Evolutionary conservation across 2,329 filamentous ascomycete species (phyloP), one percentile per base, ranked within the genome.

Genomic region (Fusarium mangiferae): DNA sequence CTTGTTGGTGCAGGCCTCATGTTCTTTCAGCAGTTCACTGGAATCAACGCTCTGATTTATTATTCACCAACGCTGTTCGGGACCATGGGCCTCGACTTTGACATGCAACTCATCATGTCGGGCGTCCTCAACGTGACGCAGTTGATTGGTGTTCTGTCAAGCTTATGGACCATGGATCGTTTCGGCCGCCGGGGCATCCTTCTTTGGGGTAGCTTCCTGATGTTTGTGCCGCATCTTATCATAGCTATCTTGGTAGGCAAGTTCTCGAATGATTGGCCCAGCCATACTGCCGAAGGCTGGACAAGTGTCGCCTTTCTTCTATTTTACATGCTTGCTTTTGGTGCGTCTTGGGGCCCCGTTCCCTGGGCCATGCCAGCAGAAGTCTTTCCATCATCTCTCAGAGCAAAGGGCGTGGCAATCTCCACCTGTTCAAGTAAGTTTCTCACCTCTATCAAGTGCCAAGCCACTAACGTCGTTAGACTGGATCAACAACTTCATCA

Each of bases 401-500:
- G 91, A 15, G 89, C 90, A 3, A 92, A 93, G 78, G 91, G 91
- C 33, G 88, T 91, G 6, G 88, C 90, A 0, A 82, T 91, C 17
- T 87, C 87, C 0, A 90, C 89, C 0, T 88, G 85, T 68, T 87
- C 86, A 4, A 91, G 77, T 80, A 79, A 45, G 74, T 70, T 3
- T 4, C 18, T 14, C 3, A 8, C 7, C 1, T 3, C 1, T 20
- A 13, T 5, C 12, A 7, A 7, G 11, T 6, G 4, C 5, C 22
- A 36, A 11, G 26, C 13, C 15, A 35, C 62, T 70, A 59, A 70
- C 30, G 22, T 11, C 12, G 4, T 10, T 35, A 79, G 78, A 89
- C 77, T 92, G 90, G 84, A 76, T 91, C 6, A 89, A 87, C 78
- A 91, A 92, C 78, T 91, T 92, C 71, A 87, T 90, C 57, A 89